Evolutionary conservation across 1,284 basidiomycete genomes (phyloP).

Genomic region (Ceratobasidium sp.): DNA sequence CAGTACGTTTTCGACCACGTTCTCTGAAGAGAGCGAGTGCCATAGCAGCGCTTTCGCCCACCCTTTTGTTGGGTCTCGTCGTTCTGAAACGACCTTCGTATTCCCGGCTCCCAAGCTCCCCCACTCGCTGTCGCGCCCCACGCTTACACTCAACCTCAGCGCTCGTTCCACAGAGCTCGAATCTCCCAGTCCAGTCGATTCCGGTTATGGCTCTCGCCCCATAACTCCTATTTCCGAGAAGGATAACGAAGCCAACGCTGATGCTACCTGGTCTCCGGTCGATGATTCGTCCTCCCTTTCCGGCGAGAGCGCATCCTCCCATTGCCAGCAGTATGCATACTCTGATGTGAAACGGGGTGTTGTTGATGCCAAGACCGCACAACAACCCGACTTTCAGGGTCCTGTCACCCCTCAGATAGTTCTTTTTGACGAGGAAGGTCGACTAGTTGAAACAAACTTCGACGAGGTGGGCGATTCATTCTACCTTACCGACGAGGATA

Average conservation of each 20-base stretch:
- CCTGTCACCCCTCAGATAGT: conserved; percentile 23
- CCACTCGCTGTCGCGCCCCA: conserved; percentile 8
- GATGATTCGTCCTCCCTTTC: neutral
- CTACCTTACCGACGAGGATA: neutral
- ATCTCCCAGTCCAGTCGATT: conserved; percentile 28
- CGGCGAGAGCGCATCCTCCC: neutral
- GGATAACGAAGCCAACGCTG: neutral
- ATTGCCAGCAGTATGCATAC: neutral
- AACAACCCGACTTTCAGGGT: conserved; percentile 14
- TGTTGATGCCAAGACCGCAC: conserved; percentile 15
- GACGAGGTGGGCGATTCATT: neutral
- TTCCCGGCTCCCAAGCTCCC: neutral
- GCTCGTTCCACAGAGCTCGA: neutral
- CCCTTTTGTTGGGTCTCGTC: conserved; percentile 1
- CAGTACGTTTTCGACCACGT: too few species aligned
- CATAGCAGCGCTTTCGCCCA: neutral
- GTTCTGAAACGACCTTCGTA: neutral
- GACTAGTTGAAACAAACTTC: neutral
- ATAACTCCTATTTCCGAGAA: conserved; percentile 16
- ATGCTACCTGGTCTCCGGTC: conserved; percentile 5
- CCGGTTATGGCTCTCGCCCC: conserved; percentile 28
- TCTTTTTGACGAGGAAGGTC: conserved; percentile 18
- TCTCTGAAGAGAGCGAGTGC: conserved; percentile 16
- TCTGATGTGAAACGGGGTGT: conserved; percentile 1
- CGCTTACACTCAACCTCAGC: neutral